These are phyloP conservation scores for Malus fusca DNA, from an alignment of 306 rosid species.

Conservation along the genomic window DNA sequence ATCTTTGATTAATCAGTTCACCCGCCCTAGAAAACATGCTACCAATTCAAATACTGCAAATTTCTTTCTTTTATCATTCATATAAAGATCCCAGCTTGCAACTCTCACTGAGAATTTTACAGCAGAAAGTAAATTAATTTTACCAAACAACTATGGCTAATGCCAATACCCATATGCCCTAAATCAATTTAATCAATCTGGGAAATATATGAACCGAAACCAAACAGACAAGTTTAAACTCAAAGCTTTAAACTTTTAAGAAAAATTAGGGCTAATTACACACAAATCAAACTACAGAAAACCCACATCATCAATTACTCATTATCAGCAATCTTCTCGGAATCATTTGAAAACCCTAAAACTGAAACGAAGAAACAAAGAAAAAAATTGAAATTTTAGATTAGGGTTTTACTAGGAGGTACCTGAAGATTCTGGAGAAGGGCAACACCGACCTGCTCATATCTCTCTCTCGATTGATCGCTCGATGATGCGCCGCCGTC, in stretches of 20 bases:
- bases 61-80: background rate
- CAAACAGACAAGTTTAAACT: background rate
- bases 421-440: slow-evolving; percentile 66
- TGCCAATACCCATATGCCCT: background rate
- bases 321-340: background rate
- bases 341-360: background rate
- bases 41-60: background rate
- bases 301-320: background rate
- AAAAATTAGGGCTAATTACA: background rate
- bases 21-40: background rate
- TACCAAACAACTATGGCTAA: background rate
- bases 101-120: background rate
- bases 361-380: background rate
- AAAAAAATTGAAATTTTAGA: background rate
- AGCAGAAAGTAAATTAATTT: background rate
- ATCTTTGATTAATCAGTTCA: background rate
- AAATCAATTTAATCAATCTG: background rate
- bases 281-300: background rate
- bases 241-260: background rate
- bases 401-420: background rate
- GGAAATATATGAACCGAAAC: background rate
- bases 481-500: background rate
- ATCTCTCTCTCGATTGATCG: background rate
- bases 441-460: slow-evolving; percentile 47
- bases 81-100: background rate